phyloP scores from a whole-genome alignment of 352 stramenopile genomes.

The Phytophthora tubulina region DNA sequence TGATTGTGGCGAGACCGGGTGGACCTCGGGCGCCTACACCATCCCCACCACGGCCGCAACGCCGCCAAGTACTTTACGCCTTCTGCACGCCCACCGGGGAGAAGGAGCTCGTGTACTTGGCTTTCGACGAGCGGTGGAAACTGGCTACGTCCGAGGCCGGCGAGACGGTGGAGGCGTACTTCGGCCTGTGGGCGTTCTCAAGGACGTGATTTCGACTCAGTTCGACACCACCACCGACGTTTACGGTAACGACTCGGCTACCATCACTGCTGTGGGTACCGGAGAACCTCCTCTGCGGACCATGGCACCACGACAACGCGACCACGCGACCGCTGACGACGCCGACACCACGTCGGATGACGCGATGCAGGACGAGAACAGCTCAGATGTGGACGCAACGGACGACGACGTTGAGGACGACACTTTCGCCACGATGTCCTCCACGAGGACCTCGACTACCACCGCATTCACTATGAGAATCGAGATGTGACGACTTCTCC shows the following conservation, averaged over 20 bases:
- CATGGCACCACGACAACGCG: conserved; percentile 3
- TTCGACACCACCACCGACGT: conserved; percentile 41
- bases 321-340: neutral
- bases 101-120: conserved; percentile 67
- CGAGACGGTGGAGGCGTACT: conserved; percentile 77
- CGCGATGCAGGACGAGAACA: conserved; percentile 21
- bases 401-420: conserved; percentile 19
- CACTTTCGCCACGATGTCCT: conserved; percentile 10
- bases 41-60: conserved; percentile 48
- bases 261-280: conserved; percentile 21
- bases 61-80: conserved; percentile 67
- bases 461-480: too few species aligned
- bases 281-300: conserved; percentile 7
- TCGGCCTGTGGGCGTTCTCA: conserved; percentile 68
- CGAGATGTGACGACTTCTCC: too few species aligned
- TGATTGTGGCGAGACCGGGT: conserved; percentile 82
- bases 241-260: conserved; percentile 25
- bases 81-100: conserved; percentile 64
- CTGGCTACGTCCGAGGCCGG: conserved; percentile 54
- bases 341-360: conserved; percentile 13
- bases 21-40: conserved; percentile 47
- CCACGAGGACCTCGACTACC: conserved; percentile 24
- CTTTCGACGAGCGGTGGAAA: conserved; percentile 74
- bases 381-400: too few species aligned
- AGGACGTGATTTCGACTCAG: conserved; percentile 49